Evolutionary conservation across 441 rosid species (phyloP), one percentile per base, ranked within the genome.

Genomic region (Macaranga tanarius): DNA sequence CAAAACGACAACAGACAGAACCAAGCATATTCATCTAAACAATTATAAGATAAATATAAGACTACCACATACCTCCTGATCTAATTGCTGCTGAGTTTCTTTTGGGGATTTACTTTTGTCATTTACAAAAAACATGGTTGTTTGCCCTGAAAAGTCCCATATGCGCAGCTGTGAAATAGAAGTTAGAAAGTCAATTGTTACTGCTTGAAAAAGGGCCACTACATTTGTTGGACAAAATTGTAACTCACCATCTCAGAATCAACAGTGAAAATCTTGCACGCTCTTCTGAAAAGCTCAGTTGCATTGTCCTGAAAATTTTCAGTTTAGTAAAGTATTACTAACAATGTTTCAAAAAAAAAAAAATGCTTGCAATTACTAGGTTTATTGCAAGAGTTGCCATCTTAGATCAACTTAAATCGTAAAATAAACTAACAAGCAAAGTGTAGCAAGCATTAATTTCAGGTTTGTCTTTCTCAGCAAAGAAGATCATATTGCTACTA

Each of bases 61-160:
- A 62, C 48, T 38, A 50, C 50, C 48, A 44, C 67, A 65, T 75
- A 90, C 96, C 88, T 88, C 95, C 54, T 79, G 82, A 76, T 81
- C 83, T 64, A 78, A 75, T 67, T 82, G 84, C 28, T 81, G 83
- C 54, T 69, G 76, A 75, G 80, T 70, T 26, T 80, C 77, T 67
- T 77, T 80, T 10, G 69, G 75, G 40, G 68, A 57, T 76, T 77
- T 82, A 59, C 72, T 75, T 73, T 72, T 75, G 60, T 83, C 93
- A 78, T 85, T 81, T 56, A 75, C 62, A 34, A 84, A 79, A 79
- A 84, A 77, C 58, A 76, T 83, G 48, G 78, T 69, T 69, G 86
- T 90, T 80, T 83, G 84, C 77, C 91, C 88, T 45, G 89, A 87
- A 69, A 86, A 88, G 78, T 88, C 93, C 96, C 96, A 85, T 72